Evolutionary conservation across 1,139 yeast species (phyloP), one percentile per base, ranked within the genome.

Genomic region (Spathaspora jeffriesii): DNA sequence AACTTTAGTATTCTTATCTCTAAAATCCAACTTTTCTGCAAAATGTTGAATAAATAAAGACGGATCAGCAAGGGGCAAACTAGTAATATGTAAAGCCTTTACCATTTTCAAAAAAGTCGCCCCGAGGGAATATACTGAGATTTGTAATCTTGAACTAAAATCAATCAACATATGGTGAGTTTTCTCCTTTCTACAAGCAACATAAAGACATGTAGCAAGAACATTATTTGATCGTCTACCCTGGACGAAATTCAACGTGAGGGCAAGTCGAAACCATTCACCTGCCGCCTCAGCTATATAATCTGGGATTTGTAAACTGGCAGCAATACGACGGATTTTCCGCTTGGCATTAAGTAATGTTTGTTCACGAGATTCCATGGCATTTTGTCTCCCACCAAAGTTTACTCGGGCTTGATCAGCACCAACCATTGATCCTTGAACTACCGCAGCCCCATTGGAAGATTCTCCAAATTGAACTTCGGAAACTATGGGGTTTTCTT

Each of bases 141-240:
- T 91, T 62, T 88, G 96, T 40, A 95, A 73, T 54, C 93, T 74
- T 40, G 96, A 88, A 25, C 96, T 87, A 64, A 93, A 93, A 67
- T 95, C 99, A 60, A 93, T 91, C 59, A 93, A 77, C 96, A 93
- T 90, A 63, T 93, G 98, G 55, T 88, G 92, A 1, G 98, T 92
- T 63, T 82, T 81, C 59, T 88, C 95, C 62, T 85, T 85, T 60
- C 99, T 84, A 65, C 99, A 93, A 0, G 98, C 97, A 47, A 93
- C 83, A 61, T 93, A 93, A 27, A 93, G 75, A 67, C 99, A 93
- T 0, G 99, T 91, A 0, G 97, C 96, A 47, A 92, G 84, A 5
- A 93, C 98, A 61, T 92, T 92, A 62, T 91, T 97, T 2, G 97
- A 88, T 53, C 96, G 72, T 58, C 99, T 78, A 13, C 99, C 99